Evolutionary conservation across 2,329 filamentous ascomycete species (phyloP), one percentile per base, ranked within the genome.

Genomic region (Annulohypoxylon truncatum): DNA sequence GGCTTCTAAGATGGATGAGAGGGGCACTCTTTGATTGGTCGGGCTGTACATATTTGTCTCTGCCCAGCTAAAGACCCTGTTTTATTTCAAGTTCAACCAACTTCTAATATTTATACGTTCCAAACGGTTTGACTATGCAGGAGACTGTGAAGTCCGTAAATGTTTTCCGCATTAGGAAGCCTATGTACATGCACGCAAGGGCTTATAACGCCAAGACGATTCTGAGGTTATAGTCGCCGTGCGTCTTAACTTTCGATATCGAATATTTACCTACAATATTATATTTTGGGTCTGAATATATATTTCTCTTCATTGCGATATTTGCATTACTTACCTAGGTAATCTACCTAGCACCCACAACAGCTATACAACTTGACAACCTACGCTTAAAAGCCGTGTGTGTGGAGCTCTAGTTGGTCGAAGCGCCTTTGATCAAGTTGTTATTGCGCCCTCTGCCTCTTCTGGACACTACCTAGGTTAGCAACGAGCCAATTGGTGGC

Each of bases 111-210:
- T 54, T 46, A 28, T 18, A 42, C 66, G 57, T 68, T 60, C 56
- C 10, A 60, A 55, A 66, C 58, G 29, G 64, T 53, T 15, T 18
- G 20, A 42, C 5, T 13, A 18, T 28, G 4, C 18, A 51, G 6
- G 15, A 10, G 9, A 18, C 38, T 10, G 10, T 12, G 18, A 15
- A 4, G 4, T 28, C 64, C 60, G 60, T 67, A 67, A 55, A 47
- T 58, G 61, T 59, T 62, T 65, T 62, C 61, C 58, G 26, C 29
- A 61, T 65, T 60, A 46, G 61, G 66, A 56, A 65, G 15, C 29
- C 20, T 15, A 52, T 3, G 20, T 29, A 33, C 40, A 20, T 10
- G n/a, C 5, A 40, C 33, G 47, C 28, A 52, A 50, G 18, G 22
- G 18, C 40, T 22, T 24, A n/a, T 40, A 24, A 44, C 10, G n/a